These are phyloP conservation scores for Xylaria curta DNA, from an alignment of 495 filamentous ascomycete genomes.

Conservation along the genomic window DNA sequence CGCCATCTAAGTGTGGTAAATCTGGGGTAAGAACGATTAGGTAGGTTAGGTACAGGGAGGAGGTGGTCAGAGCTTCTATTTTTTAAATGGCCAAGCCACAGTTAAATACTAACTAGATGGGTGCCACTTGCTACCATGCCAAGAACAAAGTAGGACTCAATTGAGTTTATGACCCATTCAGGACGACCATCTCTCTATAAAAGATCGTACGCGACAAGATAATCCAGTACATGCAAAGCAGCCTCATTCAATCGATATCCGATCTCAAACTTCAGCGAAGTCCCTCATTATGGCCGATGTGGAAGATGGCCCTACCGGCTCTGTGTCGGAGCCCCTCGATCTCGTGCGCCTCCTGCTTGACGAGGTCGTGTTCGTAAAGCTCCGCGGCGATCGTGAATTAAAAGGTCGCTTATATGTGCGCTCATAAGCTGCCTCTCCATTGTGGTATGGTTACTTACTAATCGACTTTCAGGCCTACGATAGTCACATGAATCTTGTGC, in stretches of 20 bases:
- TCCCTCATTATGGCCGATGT: slow-evolving; percentile 68
- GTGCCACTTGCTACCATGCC: background rate
- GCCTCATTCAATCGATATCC: background rate
- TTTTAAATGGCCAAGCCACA: background rate
- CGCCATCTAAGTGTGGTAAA: background rate
- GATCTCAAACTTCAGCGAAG: background rate
- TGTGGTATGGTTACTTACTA: background rate
- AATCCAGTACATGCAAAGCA: background rate
- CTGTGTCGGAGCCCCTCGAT: slow-evolving; percentile 89
- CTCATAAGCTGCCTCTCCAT: slow-evolving; percentile 38
- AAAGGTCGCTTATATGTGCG: slow-evolving; percentile 89
- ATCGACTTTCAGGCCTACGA: slow-evolving; percentile 79
- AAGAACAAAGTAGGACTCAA: background rate
- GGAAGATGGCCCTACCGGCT: slow-evolving; percentile 63
- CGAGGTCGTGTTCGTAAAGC: slow-evolving; percentile 95
- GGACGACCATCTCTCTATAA: slow-evolving; percentile 3
- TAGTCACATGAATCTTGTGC: slow-evolving; percentile 96
- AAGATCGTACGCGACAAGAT: background rate
- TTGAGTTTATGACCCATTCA: slow-evolving; percentile 9
- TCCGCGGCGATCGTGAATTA: slow-evolving; percentile 92
- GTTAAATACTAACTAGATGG: too few species aligned
- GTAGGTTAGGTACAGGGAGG: background rate
- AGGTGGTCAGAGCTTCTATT: slow-evolving; percentile 16
- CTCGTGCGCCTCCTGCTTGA: slow-evolving; percentile 92
- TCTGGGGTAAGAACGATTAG: slow-evolving; percentile 12